Evolutionary conservation across 2,329 filamentous ascomycete species (phyloP).

Genomic region (Sclerotinia minor): DNA sequence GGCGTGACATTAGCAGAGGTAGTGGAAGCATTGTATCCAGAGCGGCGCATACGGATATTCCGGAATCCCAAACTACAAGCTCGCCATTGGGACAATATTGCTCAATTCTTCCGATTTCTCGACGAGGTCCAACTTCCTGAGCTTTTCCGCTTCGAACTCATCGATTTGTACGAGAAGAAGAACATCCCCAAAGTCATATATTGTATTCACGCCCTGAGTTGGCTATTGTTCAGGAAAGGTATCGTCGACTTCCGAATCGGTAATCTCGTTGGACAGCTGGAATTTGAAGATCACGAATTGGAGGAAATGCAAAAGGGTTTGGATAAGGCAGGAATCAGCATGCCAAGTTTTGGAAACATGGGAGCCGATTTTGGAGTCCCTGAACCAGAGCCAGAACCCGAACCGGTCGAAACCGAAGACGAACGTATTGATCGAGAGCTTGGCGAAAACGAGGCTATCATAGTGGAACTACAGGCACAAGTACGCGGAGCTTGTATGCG

Average conservation of each 20-base stretch:
- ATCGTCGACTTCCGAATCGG: conserved; percentile 95
- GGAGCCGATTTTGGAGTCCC: conserved; percentile 84
- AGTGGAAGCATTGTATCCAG: conserved; percentile 82
- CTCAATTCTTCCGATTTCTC: conserved; percentile 90
- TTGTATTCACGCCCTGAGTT: conserved; percentile 95
- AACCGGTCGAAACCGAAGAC: conserved; percentile 81
- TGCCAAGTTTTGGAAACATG: conserved; percentile 98
- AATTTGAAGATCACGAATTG: conserved; percentile 96
- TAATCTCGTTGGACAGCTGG: conserved; percentile 91
- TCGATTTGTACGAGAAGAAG: conserved; percentile 98
- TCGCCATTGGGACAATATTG: conserved; percentile 96
- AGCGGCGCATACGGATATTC: conserved; percentile 78
- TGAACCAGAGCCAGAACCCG: conserved; percentile 73
- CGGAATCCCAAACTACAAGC: conserved; percentile 82
- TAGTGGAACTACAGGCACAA: conserved; percentile 84
- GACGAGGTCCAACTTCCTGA: conserved; percentile 91
- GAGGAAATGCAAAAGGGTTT: conserved; percentile 96
- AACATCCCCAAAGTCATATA: conserved; percentile 99
- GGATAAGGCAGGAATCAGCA: conserved; percentile 89
- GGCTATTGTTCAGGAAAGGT: conserved; percentile 93
- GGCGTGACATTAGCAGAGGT: conserved; percentile 94
- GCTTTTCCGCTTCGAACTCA: conserved; percentile 93
- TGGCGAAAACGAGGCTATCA: conserved; percentile 67
- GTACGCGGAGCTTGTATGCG: conserved; percentile 78
- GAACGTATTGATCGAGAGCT: conserved; percentile 83